phyloP scores from a whole-genome alignment of 192 early-diverging fungal genomes.

The Polychytrium aggregatum region DNA sequence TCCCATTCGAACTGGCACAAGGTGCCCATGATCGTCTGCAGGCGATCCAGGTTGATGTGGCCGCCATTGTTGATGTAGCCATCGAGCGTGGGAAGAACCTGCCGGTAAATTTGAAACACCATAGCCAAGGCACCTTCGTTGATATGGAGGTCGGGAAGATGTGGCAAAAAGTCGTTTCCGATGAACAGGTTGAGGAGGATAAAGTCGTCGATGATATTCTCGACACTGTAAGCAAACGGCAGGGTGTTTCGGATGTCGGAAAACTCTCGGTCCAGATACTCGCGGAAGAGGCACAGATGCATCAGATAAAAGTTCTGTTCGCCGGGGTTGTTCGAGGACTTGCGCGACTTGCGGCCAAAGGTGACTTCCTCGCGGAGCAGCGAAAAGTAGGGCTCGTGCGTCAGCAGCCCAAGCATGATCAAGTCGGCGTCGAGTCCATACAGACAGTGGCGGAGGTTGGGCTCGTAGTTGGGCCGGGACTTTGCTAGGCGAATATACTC shows the following conservation, averaged over 20 bases:
- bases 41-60: conserved; percentile 57
- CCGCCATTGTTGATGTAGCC: conserved; percentile 84
- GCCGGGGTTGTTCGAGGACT: conserved; percentile 51
- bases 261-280: conserved; percentile 85
- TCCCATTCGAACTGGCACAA: too few relatives aligned
- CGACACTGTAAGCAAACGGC: conserved; percentile 74
- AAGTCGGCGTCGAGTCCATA: conserved; percentile 94
- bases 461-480: conserved; percentile 64
- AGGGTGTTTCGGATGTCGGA: conserved; percentile 38
- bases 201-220: conserved; percentile 94
- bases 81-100: conserved; percentile 54
- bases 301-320: conserved; percentile 49
- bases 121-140: conserved; percentile 87
- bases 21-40: conserved; percentile 78
- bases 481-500: conserved; percentile 82
- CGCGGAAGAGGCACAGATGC: conserved; percentile 67
- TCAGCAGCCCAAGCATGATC: conserved; percentile 91
- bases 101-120: conserved; percentile 84
- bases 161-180: conserved; percentile 95
- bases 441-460: conserved; percentile 89
- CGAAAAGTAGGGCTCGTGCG: conserved; percentile 95
- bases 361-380: conserved; percentile 92
- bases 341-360: conserved; percentile 60
- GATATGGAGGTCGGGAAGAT: conserved; percentile 87
- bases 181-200: conserved; percentile 96